Base-by-base conservation (phyloP, 805 yeast species). In the Wickerhamomyces sydowiorum region DNA sequence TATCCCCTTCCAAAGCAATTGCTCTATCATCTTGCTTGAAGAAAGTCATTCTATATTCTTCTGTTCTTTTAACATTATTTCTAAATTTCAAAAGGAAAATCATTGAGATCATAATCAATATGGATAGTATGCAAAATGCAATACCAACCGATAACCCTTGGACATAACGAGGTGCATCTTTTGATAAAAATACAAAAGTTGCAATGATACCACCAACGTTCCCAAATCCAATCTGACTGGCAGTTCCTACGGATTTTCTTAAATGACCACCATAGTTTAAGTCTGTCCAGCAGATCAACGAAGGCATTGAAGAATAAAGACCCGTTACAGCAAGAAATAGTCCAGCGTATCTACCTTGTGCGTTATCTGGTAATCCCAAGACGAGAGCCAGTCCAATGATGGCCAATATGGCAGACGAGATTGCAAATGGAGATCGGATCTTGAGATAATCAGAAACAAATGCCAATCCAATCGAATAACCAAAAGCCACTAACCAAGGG, bases 401-500 rank as follows among this genome's bases (percentile, higher is more conserved):
- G 4, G 66, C 64, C 3, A 65, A 48, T 1, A 54, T 4, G 36
- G 63, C 61, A 12, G 67, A 61, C 7, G 57, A 59, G 18, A 64
- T 52, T 21, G 65, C 65, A 41, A 64, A 66, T 15, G 67, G 68
- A 19, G 73, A 57, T 63, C 88, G 70, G 37, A 57, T 54, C 45
- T 73, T 66, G 19, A 65, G 40, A 36, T 55, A 61, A 59, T 87
- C 96, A 1, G 93, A 82, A 43, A 70, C 47, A 45, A 69, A 65
- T 0, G 95, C 91, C n/a, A 73, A 48, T 4, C 75, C 52, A 63
- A 82, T 79, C 33, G 82, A 74, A 25, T 75, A 65, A 6, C 82
- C 88, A 55, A 87, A 83, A 0, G 95, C 86, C 23, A 73, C 65
- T 34, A 86, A 69, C 90, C 95, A 88, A 18, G 96, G 95, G 50